Evolutionary conservation across 2,329 filamentous ascomycete genomes (phyloP), one percentile per base, ranked within the genome.

Genomic region (Trichoderma koningiopsis): DNA sequence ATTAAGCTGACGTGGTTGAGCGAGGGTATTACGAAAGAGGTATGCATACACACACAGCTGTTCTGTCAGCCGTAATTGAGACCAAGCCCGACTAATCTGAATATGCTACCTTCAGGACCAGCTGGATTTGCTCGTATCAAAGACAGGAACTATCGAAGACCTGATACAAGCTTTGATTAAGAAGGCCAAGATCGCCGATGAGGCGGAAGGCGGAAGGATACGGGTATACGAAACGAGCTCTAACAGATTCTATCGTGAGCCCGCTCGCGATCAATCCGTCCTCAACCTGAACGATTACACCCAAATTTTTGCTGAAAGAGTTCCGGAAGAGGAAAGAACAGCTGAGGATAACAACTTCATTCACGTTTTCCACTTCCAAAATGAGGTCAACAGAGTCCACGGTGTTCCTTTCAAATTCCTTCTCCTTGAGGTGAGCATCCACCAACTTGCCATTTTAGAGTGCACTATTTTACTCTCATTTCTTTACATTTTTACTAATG

Each of bases 331-430:
- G 60, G 91, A 91, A 73, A 80, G 86, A 1, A 88, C 90, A 40
- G 83, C 82, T 2, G 83, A 85, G 10, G 84, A 87, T 2, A 80
- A 75, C 52, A 86, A 89, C 63, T 87, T 90, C 68, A 91, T 97
- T 68, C 88, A 91, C 71, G 93, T 91, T 35, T 96, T 95, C 81
- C 96, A 97, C 79, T 99, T 96, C 81, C 94, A 99, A 78, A 92
- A 91, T 73, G 96, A 99, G 75, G 88, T 92, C 0, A 92, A 83
- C 76, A 92, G 96, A 74, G 83, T 90, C 4, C 95, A 99, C 76
- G 93, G 94, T 3, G 87, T 97, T 56, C 96, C 96, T 0, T 99
- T 99, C 85, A 91, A 91, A 74, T 97, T 99, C 78, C 83, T 96
- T 67, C 80, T 98, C 52, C 91, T 94, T 74, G 89, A 93, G 79